Evolutionary conservation across 2,329 filamentous ascomycete genomes (phyloP).

Genomic region (Ceratocystis colombiana): DNA sequence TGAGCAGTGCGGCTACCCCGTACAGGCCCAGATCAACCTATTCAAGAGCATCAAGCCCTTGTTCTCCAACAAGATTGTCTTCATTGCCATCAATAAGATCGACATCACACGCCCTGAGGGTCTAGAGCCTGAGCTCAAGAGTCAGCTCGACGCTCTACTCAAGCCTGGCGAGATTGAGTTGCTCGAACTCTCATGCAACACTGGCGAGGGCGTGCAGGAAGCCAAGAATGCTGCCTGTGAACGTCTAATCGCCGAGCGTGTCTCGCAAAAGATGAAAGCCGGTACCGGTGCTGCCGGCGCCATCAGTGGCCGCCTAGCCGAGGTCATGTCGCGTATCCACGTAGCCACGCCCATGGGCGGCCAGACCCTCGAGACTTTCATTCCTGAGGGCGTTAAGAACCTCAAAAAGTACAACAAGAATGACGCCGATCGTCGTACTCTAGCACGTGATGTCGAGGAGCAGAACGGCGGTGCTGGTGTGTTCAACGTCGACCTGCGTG

Average conservation of each 20-base stretch:
- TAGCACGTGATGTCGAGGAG: conserved; percentile 80
- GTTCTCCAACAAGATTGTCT: conserved; percentile 95
- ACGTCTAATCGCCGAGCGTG: conserved; percentile 80
- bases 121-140: conserved; percentile 66
- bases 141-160: conserved; percentile 66
- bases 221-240: conserved; percentile 95
- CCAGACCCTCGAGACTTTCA: conserved; percentile 66
- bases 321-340: conserved; percentile 89
- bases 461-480: conserved; percentile 93
- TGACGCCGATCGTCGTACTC: conserved; percentile 70
- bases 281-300: conserved; percentile 67
- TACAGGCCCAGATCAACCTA: conserved; percentile 81
- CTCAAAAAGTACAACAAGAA: conserved; percentile 82
- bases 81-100: conserved; percentile 97
- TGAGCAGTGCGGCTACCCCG: conserved; percentile 91
- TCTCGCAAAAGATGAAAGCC: conserved; percentile 92
- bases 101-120: conserved; percentile 83
- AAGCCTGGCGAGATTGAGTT: conserved; percentile 87
- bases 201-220: conserved; percentile 82
- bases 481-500: conserved; percentile 84
- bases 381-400: conserved; percentile 72
- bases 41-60: conserved; percentile 96
- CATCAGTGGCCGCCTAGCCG: conserved; percentile 70
- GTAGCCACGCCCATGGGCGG: conserved; percentile 89
- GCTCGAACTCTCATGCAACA: conserved; percentile 88